Conservation (phyloP, 352 stramenopile species). For the Phytopythium montanum region DNA sequence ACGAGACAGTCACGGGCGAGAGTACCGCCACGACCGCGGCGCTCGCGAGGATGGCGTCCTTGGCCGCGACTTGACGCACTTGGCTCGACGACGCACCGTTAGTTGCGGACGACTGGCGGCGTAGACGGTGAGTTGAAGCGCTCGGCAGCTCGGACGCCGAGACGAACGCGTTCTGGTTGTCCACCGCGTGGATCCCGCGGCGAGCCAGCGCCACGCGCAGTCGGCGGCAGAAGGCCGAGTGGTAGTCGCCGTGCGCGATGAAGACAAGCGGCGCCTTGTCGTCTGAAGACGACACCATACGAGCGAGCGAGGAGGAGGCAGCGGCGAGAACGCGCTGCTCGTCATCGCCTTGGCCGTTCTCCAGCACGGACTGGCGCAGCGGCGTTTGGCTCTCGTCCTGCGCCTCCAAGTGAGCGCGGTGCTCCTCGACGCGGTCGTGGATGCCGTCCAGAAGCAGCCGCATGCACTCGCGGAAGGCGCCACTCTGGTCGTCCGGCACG, state of each 20-base stretch:
- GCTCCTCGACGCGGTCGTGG: slow-evolving; percentile 81
- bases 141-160: neutral
- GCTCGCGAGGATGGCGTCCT: slow-evolving; percentile 70
- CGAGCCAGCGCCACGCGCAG: slow-evolving; percentile 56
- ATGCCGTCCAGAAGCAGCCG: slow-evolving; percentile 74
- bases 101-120: slow-evolving; percentile 12
- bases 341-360: neutral
- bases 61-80: slow-evolving; percentile 61
- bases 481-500: slow-evolving; percentile 48
- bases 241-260: slow-evolving; percentile 72
- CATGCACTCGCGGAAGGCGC: slow-evolving; percentile 61
- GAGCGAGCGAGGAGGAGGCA: neutral
- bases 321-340: neutral
- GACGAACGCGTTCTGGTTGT: slow-evolving; percentile 35
- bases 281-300: neutral
- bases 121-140: neutral
- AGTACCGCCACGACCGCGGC: slow-evolving; percentile 65
- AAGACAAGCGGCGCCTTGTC: slow-evolving; percentile 47
- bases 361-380: neutral
- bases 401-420: slow-evolving; percentile 43
- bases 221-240: slow-evolving; percentile 56
- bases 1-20: slow-evolving; percentile 62
- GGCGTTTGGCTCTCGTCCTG: slow-evolving; percentile 17
- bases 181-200: slow-evolving; percentile 49
- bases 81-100: slow-evolving; percentile 36